These are phyloP conservation scores for Odontarrhena argentea DNA, from an alignment of 345 rosid species.

Conservation along the genomic window DNA sequence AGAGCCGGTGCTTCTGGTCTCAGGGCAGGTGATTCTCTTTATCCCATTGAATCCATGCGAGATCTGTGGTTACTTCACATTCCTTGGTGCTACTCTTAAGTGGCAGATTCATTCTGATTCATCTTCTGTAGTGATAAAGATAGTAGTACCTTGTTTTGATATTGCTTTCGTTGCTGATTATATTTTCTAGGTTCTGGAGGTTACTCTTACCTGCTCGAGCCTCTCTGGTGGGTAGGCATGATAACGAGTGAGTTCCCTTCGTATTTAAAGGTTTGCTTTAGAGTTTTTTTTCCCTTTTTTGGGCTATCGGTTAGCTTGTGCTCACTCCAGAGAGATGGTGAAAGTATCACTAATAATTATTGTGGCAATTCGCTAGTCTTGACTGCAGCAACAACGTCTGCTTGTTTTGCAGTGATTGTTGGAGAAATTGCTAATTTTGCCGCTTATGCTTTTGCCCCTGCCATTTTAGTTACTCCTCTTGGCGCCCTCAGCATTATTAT, in stretches of 20 bases:
- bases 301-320: conserved; percentile 1
- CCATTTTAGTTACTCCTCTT: conserved; percentile 85
- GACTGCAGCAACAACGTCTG: background rate
- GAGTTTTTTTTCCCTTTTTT: background rate
- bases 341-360: background rate
- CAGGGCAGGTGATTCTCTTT: conserved; percentile 57
- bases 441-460: conserved; percentile 94
- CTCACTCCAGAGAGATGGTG: background rate
- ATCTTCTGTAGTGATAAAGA: too few species aligned
- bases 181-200: conserved; percentile 71
- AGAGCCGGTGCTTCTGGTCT: conserved; percentile 70
- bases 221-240: conserved; percentile 97
- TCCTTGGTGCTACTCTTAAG: too few species aligned
- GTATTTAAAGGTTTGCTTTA: conserved; percentile 26
- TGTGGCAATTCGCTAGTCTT: conserved; percentile 6
- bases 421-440: conserved; percentile 97
- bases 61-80: background rate
- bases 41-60: too few species aligned
- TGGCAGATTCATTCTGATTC: too few species aligned
- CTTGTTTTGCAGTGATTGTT: conserved; percentile 67
- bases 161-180: background rate
- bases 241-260: conserved; percentile 70
- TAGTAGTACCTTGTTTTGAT: background rate
- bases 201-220: conserved; percentile 83
- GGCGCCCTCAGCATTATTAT: conserved; percentile 92